Conservation (phyloP, 257 asterid genomes). For the Solanum tarapatanum region DNA sequence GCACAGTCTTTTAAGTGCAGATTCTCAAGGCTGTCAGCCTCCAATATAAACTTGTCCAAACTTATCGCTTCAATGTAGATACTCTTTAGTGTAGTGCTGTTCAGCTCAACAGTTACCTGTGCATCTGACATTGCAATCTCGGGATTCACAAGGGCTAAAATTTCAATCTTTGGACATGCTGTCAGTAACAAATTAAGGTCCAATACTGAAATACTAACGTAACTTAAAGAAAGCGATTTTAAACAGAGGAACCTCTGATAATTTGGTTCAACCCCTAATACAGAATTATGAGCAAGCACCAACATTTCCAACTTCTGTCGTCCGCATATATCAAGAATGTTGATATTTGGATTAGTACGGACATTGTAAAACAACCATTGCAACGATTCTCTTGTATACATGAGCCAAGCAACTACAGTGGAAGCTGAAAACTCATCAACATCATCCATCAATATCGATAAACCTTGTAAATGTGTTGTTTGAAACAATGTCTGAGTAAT, state of each 20-base stretch:
- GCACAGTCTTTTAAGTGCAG: conserved; percentile 79
- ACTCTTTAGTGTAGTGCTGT: conserved; percentile 57
- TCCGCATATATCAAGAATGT: conserved; percentile 78
- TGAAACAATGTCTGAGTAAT: conserved; percentile 72
- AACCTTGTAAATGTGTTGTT: conserved; percentile 52
- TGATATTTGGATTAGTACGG: conserved; percentile 57
- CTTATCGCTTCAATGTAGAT: conserved; percentile 71
- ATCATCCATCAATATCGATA: conserved; percentile 67
- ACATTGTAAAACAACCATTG: conserved; percentile 68
- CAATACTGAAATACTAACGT: conserved; percentile 65
- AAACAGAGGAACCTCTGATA: conserved; percentile 69
- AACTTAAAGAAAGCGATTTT: conserved; percentile 61
- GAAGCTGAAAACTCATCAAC: conserved; percentile 77
- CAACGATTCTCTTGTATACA: conserved; percentile 67
- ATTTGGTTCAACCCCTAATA: conserved; percentile 68
- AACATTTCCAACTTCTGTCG: conserved; percentile 74
- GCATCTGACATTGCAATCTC: conserved; percentile 79
- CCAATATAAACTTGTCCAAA: conserved; percentile 71
- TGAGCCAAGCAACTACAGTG: conserved; percentile 78
- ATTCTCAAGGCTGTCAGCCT: conserved; percentile 69
- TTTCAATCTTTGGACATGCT: conserved; percentile 57
- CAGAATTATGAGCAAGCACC: conserved; percentile 61
- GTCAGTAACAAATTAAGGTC: conserved; percentile 67
- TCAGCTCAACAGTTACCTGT: conserved; percentile 56
- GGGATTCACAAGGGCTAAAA: conserved; percentile 46